Evolutionary conservation across 1,284 basidiomycete species (phyloP), one percentile per base, ranked within the genome.

Genomic region (Melampsora americana): DNA sequence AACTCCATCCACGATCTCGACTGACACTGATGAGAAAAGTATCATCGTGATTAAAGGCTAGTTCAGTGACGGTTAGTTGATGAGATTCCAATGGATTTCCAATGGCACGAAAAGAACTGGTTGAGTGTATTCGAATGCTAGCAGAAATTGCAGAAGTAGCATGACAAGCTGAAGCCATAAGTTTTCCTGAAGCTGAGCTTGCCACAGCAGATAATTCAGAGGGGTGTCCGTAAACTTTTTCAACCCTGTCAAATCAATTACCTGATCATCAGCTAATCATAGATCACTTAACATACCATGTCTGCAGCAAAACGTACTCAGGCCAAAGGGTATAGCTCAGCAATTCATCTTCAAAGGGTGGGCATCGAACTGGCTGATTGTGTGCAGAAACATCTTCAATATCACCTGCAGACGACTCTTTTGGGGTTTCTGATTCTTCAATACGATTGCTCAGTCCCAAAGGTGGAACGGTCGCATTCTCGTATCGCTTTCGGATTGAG

Each of bases 141-240:
- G 96, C 94, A 82, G 98, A 94, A 78, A 95, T 91, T 0, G 90
- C 84, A 18, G 88, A 89, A 0, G 91, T 92, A 0, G 96, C 90
- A 81, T 90, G 92, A 85, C 94, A 98, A 2, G 93, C 90, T 0
- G 93, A 95, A 0, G 95, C 96, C n/a, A 97, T 86, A 48, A 92
- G 84, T 60, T 86, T 84, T 30, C 87, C 88, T 4, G 87, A 86
- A 68, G 87, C 87, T 0, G 93, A 95, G 0, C 89, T 86, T 0
- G 89, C 88, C 2, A 95, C 84, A 0, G 90, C 87, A 70, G 93
- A 90, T 4, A 93, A 90, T 87, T 99, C 96, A 82, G 97, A 98
- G 44, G 94, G 94, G 83, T 99, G 96, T 0, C 95, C 96, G 82
- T 97, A 99, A 1, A 99, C 86, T 83, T 99, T 99, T 81, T 99